Base-by-base conservation (phyloP, 2,329 filamentous ascomycete species). In the Zymoseptoria tritici region DNA sequence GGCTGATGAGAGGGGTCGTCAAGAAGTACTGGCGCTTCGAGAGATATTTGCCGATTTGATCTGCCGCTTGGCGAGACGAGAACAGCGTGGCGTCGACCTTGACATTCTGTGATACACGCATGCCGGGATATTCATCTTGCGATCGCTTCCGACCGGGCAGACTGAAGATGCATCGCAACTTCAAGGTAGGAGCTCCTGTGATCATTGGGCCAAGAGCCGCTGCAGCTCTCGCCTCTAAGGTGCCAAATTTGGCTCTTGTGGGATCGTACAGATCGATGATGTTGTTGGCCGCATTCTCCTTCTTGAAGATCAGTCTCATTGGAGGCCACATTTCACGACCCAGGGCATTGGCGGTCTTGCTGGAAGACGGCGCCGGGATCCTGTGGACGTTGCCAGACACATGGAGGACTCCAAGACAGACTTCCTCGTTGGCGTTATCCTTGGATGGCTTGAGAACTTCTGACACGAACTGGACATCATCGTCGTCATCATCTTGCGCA, bases 71-170 rank as follows among this genome's bases (percentile, higher is more conserved):
- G 46, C 86, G 80, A 6, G 89, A 86, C 0, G 90, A 91, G 68
- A 94, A 97, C 7, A 97, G 71, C 66, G 90, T 90, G 24, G 96
- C 78, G 21, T 89, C 85, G 24, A 93, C 79, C 11, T 79, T 79
- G 61, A 88, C 85, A 2, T 79, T 74, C 20, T 79, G 77, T 1
- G 89, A 91, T 2, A 82, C 83, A 0, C 79, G 72, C 57, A 83
- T 77, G 42, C 90, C 89, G 16, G 83, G 78, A 42, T 79, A 77
- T 67, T 97, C 90, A n/a, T 80, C 81, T 0, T 79, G 76, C 54
- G 79, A 77, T 68, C 84, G 88, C 50, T 80, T 83, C 51, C 91
- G 84, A 5, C 84, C 78, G 7, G 87, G 83, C 11, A 96, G 85
- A 62, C 86, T 85, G 56, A 87, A 86, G 57, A 87, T 85, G 16